These are phyloP conservation scores for Dendryphion nanum DNA, from an alignment of 2,329 filamentous ascomycete genomes.

Conservation along the genomic window DNA sequence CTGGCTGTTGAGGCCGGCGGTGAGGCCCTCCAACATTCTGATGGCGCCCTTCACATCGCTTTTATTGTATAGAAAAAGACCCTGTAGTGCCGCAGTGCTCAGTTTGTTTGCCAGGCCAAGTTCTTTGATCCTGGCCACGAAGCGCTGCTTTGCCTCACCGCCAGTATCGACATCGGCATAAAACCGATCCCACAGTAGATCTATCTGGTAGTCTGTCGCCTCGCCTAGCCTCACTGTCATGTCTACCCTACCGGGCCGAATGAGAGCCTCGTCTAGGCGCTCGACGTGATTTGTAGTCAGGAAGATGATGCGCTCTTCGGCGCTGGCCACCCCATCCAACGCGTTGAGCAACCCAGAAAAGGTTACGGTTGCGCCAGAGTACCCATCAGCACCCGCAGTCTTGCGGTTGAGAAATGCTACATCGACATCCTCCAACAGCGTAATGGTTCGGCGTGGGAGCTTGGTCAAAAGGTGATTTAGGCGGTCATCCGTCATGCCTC, in stretches of 20 bases:
- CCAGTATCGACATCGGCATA: slow-evolving; percentile 77
- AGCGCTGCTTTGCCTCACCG: slow-evolving; percentile 62
- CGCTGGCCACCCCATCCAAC: slow-evolving; percentile 84
- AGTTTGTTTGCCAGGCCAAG: slow-evolving; percentile 69
- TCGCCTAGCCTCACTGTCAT: slow-evolving; percentile 89
- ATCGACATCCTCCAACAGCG: slow-evolving; percentile 87
- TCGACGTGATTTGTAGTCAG: slow-evolving; percentile 94
- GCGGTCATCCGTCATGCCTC: slow-evolving; percentile 85
- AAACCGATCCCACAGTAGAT: slow-evolving; percentile 89
- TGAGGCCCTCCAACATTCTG: slow-evolving; percentile 67
- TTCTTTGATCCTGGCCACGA: slow-evolving; percentile 68
- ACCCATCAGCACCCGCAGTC: slow-evolving; percentile 76
- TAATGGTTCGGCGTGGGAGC: slow-evolving; percentile 76
- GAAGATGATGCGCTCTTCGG: slow-evolving; percentile 91
- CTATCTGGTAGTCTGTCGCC: slow-evolving; percentile 81
- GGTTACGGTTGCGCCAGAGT: slow-evolving; percentile 83
- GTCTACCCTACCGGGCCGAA: slow-evolving; percentile 88
- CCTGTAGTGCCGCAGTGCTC: slow-evolving; percentile 90
- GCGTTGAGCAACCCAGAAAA: slow-evolving; percentile 80
- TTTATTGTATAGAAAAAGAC: slow-evolving; percentile 94
- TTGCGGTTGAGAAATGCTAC: slow-evolving; percentile 83
- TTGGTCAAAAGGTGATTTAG: slow-evolving; percentile 83
- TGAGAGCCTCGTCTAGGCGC: slow-evolving; percentile 81
- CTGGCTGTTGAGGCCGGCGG: slow-evolving; percentile 22
- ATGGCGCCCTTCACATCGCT: slow-evolving; percentile 85